phyloP scores from a whole-genome alignment of 2,329 filamentous ascomycete species.

The Pyrenochaeta sp. region DNA sequence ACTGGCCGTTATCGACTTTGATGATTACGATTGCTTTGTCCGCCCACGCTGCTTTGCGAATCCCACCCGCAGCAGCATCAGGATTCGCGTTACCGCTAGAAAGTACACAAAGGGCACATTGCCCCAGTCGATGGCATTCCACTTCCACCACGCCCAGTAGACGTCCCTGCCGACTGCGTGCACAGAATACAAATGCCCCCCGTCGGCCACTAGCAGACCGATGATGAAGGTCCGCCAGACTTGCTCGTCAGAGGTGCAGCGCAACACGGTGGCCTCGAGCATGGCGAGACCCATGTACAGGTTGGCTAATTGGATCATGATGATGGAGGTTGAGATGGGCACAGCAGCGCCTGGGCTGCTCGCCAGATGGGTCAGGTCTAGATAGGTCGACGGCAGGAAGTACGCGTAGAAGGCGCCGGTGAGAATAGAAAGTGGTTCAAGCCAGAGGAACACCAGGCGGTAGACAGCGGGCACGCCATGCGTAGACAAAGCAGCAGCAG shows the following conservation, averaged over 20 bases:
- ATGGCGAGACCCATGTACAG: slow-evolving; percentile 79
- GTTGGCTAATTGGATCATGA: slow-evolving; percentile 77
- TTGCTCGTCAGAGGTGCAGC: slow-evolving; percentile 69
- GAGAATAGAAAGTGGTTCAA: slow-evolving; percentile 68
- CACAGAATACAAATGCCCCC: slow-evolving; percentile 77
- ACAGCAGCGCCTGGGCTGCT: slow-evolving; percentile 58
- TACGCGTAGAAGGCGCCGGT: slow-evolving; percentile 62
- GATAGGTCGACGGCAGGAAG: slow-evolving; percentile 63
- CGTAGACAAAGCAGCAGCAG: no score
- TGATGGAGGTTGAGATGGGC: slow-evolving; percentile 69
- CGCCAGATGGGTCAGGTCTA: slow-evolving; percentile 67
- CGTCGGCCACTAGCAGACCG: slow-evolving; percentile 74
- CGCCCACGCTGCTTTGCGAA: slow-evolving; percentile 14
- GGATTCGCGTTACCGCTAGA: slow-evolving; percentile 56
- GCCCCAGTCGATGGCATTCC: slow-evolving; percentile 74
- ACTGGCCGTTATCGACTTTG: no score
- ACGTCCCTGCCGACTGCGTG: slow-evolving; percentile 64
- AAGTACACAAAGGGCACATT: slow-evolving; percentile 75
- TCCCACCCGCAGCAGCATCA: slow-evolving; percentile 37
- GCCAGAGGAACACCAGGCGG: slow-evolving; percentile 75
- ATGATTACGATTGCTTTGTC: not conserved
- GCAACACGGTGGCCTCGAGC: slow-evolving; percentile 78
- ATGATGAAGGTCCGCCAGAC: slow-evolving; percentile 75
- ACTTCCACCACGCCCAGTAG: slow-evolving; percentile 68
- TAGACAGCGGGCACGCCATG: slow-evolving; percentile 68